phyloP scores from a whole-genome alignment of 441 rosid species.

The Populus hybrid region DNA sequence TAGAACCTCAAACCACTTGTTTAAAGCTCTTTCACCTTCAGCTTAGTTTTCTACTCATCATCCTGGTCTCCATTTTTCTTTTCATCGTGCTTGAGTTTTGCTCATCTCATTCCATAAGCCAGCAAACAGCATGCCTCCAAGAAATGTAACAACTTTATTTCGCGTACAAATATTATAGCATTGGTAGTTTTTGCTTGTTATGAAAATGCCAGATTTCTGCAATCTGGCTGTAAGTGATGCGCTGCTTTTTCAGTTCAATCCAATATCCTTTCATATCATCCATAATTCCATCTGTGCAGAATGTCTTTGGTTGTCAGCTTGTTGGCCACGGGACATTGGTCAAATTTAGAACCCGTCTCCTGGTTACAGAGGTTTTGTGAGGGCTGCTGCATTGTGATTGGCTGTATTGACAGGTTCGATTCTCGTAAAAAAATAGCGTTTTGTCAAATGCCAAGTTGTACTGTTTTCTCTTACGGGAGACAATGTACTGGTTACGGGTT shows the following conservation, averaged over 20 bases:
- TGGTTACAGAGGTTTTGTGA: not conserved
- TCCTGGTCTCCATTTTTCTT: not conserved
- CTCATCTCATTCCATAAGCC: conserved; percentile 7
- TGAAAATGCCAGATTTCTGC: not conserved
- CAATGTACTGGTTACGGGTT: too few species aligned
- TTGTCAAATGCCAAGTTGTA: not conserved
- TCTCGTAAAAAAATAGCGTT: not conserved
- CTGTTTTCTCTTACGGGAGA: not conserved
- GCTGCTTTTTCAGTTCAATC: too few species aligned
- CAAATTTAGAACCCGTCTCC: too few species aligned
- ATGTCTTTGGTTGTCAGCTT: too few species aligned
- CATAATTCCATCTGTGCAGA: too few species aligned
- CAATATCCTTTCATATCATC: too few species aligned
- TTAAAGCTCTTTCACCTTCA: not conserved
- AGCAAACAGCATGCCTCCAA: conserved; percentile 30
- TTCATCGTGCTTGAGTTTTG: not conserved
- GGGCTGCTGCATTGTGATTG: not conserved
- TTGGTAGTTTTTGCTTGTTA: not conserved
- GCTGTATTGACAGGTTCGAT: not conserved
- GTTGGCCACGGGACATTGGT: too few species aligned
- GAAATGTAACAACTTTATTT: conserved; percentile 21
- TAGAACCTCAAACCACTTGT: not conserved
- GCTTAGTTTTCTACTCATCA: not conserved
- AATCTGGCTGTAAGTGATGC: too few species aligned
- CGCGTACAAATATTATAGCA: not conserved